These are phyloP conservation scores for Trametes cinnabarina DNA, from an alignment of 768 basidiomycete species.

Conservation along the genomic window DNA sequence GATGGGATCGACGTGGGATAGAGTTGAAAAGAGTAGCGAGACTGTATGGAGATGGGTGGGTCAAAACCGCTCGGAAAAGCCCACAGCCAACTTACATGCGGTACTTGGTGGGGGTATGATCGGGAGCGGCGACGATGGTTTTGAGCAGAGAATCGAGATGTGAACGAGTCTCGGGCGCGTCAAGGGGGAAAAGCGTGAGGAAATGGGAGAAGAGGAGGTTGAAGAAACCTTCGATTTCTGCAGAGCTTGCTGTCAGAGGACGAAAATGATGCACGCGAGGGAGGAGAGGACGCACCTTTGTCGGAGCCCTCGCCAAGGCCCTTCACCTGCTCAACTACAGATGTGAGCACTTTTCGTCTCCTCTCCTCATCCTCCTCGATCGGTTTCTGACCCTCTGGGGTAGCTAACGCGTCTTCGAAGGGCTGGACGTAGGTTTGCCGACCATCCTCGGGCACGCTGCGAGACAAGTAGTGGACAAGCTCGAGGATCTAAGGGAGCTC, in stretches of 20 bases:
- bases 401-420: slow-evolving; percentile 59
- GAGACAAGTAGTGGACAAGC: slow-evolving; percentile 70
- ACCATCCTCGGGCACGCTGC: slow-evolving; percentile 66
- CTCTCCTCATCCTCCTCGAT: slow-evolving; percentile 53
- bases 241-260: neutral
- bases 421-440: slow-evolving; percentile 59
- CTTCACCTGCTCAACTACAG: slow-evolving; percentile 61
- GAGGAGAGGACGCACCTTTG: slow-evolving; percentile 51
- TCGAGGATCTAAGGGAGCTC: slow-evolving; percentile 59
- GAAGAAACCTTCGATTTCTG: slow-evolving; percentile 87
- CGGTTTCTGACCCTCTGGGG: slow-evolving; percentile 49
- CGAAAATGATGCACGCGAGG: neutral
- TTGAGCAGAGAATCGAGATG: slow-evolving; percentile 50
- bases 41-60: slow-evolving; percentile 37
- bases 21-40: slow-evolving; percentile 83
- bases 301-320: slow-evolving; percentile 75
- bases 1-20: slow-evolving; percentile 59
- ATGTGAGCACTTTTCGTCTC: slow-evolving; percentile 54
- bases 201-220: slow-evolving; percentile 78
- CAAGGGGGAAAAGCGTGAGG: slow-evolving; percentile 53
- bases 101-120: slow-evolving; percentile 63
- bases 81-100: slow-evolving; percentile 56
- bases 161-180: slow-evolving; percentile 54
- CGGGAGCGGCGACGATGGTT: slow-evolving; percentile 54
- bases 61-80: neutral